A percentile compares a stretch with the other conserved stretches of the same genome.
Conservation (phyloP, 306 rosid species). For the Trifolium repens region DNA sequence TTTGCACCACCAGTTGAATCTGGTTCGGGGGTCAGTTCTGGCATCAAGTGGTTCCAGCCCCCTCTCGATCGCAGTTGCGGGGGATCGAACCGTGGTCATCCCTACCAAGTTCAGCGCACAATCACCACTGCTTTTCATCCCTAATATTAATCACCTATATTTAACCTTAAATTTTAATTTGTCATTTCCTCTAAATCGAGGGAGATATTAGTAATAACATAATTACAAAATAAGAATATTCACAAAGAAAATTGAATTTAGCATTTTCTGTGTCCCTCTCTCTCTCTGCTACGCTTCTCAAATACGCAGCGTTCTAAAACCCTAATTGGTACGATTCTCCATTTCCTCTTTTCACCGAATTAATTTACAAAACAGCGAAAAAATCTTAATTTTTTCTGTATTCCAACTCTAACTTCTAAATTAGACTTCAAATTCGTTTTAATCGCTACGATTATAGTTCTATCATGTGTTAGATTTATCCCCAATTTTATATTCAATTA, state of each 20-base stretch:
- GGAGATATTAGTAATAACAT: slow-evolving; percentile 1
- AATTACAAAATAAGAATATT: background rate
- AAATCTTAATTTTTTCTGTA: background rate
- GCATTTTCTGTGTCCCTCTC: slow-evolving; percentile 16
- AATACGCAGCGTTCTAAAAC: slow-evolving; percentile 44
- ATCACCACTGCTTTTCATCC: no score
- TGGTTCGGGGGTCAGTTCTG: no score
- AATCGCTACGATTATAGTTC: background rate
- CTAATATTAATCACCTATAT: no score
- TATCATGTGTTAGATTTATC: slow-evolving; percentile 31
- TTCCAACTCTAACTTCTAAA: slow-evolving; percentile 3
- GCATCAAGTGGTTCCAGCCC: no score
- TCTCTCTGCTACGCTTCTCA: slow-evolving; percentile 8
- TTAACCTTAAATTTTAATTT: no score
- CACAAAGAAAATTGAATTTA: slow-evolving; percentile 11
- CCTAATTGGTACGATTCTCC: slow-evolving; percentile 51
- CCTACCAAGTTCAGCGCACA: no score
- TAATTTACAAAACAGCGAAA: background rate
- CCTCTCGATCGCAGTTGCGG: no score
- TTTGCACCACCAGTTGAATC: no score
- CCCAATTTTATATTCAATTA: slow-evolving; percentile 22
- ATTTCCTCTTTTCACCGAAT: slow-evolving; percentile 9
- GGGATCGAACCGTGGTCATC: no score
- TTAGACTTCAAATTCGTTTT: slow-evolving; percentile 24
- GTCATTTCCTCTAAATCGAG: background rate